A percentile compares a stretch with the other conserved stretches of the same genome.
These are phyloP conservation scores for Galeopsis tetrahit DNA, from an alignment of 257 asterid species.

Conservation along the genomic window DNA sequence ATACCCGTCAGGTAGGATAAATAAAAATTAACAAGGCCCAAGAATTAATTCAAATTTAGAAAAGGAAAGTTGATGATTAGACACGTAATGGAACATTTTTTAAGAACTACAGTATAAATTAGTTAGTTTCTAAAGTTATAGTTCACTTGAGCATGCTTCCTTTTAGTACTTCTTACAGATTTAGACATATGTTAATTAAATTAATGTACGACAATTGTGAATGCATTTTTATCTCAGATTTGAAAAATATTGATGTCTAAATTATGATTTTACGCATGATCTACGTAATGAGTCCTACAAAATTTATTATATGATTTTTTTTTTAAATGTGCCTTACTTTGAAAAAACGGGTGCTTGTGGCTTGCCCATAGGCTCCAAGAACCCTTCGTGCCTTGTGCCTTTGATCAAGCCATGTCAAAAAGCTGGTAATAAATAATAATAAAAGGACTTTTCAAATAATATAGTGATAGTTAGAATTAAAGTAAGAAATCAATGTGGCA, in stretches of 20 bases:
- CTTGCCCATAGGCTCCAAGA: background rate
- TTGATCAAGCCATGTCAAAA: background rate
- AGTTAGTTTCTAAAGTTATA: background rate
- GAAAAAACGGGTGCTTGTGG: background rate
- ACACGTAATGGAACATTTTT: background rate
- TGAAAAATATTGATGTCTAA: background rate
- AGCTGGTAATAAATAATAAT: background rate
- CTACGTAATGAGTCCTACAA: background rate
- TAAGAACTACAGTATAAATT: background rate
- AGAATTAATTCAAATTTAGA: background rate
- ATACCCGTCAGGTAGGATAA: background rate
- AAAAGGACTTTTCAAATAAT: background rate
- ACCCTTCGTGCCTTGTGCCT: background rate
- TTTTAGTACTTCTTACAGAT: background rate
- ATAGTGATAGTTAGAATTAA: background rate
- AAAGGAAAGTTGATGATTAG: background rate
- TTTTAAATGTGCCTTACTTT: background rate
- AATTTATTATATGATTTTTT: background rate
- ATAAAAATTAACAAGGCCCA: background rate
- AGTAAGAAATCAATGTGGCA: background rate
- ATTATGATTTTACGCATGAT: background rate
- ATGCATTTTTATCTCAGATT: background rate
- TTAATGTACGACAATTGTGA: background rate
- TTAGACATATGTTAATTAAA: background rate
- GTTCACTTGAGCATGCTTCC: background rate